These are phyloP conservation scores for Lepidium didymum DNA, from an alignment of 345 rosid species.

Conservation along the genomic window DNA sequence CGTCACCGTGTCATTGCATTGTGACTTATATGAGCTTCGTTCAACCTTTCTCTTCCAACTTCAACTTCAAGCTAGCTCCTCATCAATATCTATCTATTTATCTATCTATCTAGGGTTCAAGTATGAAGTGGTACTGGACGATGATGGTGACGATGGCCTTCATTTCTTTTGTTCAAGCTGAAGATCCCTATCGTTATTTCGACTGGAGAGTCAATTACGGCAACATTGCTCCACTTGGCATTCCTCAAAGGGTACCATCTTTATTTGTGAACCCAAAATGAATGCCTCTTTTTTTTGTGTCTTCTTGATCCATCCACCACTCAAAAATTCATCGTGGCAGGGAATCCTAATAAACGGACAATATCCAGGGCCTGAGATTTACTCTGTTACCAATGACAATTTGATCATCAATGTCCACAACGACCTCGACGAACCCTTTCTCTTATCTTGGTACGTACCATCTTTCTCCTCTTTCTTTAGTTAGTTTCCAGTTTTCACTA, in stretches of 20 bases:
- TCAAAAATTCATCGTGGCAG: too few species aligned
- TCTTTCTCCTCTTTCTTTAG: background rate
- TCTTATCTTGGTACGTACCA: slow-evolving; percentile 64
- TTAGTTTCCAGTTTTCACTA: background rate
- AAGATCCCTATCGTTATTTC: slow-evolving; percentile 57
- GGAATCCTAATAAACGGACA: slow-evolving; percentile 90
- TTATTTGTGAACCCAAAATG: background rate
- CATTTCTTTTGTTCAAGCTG: slow-evolving; percentile 33
- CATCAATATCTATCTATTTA: too few species aligned
- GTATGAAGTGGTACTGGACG: too few species aligned
- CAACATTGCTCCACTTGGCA: slow-evolving; percentile 53
- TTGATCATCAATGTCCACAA: slow-evolving; percentile 80
- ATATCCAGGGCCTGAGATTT: slow-evolving; percentile 89
- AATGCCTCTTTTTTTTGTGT: background rate
- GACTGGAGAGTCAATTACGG: slow-evolving; percentile 76
- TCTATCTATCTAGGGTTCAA: too few species aligned
- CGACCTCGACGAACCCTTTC: slow-evolving; percentile 75
- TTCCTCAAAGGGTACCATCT: slow-evolving; percentile 40
- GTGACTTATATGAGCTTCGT: background rate
- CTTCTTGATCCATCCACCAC: too few species aligned
- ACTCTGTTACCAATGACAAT: slow-evolving; percentile 76
- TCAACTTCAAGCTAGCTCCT: too few species aligned
- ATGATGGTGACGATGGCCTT: slow-evolving; percentile 18
- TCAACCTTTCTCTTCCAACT: too few species aligned
- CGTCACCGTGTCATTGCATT: slow-evolving; percentile 7